phyloP scores from a whole-genome alignment of 345 rosid species.

The Passiflora organensis region DNA sequence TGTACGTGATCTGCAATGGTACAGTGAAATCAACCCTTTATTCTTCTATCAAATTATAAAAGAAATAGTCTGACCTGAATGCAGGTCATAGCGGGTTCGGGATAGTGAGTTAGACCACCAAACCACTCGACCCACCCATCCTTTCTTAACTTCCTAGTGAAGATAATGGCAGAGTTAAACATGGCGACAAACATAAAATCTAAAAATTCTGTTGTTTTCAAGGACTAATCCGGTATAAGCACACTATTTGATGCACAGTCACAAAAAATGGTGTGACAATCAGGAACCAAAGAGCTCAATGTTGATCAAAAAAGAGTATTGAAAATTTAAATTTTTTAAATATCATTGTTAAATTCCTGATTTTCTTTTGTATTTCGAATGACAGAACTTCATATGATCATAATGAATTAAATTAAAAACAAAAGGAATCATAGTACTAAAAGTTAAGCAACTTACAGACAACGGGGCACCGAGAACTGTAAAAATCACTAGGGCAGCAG shows the following conservation, averaged over 20 bases:
- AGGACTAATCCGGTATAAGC: neutral
- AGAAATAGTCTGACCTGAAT: constrained; percentile 1
- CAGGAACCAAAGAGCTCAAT: too few relatives aligned
- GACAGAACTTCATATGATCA: neutral
- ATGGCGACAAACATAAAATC: neutral
- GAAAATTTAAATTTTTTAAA: neutral
- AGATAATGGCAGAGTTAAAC: neutral
- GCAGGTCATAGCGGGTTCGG: neutral
- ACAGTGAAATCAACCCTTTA: constrained; percentile 20
- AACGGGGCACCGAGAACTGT: constrained; percentile 81
- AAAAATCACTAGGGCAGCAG: constrained; percentile 60
- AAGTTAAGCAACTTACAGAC: constrained; percentile 58
- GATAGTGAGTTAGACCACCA: too few relatives aligned
- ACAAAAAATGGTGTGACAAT: neutral
- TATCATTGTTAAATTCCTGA: neutral
- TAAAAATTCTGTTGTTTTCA: neutral
- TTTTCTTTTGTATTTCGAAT: neutral
- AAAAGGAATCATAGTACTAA: constrained; percentile 4
- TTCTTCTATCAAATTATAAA: constrained; percentile 2
- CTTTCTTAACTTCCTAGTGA: too few relatives aligned
- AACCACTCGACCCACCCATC: neutral
- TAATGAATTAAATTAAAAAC: neutral
- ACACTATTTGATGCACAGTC: neutral
- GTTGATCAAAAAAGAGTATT: neutral
- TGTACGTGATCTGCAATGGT: constrained; percentile 72